Conservation (phyloP, 139 green algal genomes). For the Coccomyxa sp. region DNA sequence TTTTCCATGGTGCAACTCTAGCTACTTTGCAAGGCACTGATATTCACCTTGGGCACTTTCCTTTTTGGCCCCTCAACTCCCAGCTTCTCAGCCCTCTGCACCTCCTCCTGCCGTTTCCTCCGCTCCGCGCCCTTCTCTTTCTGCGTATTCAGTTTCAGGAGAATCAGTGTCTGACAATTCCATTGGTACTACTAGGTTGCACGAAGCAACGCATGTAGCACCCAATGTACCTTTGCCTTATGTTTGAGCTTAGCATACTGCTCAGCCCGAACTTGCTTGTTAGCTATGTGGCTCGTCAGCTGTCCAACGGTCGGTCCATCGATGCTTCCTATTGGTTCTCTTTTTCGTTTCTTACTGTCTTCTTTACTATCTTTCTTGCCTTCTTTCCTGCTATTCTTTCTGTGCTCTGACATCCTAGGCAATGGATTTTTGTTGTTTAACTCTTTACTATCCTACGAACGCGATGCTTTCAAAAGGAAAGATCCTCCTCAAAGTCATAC, state of each 20-base stretch:
- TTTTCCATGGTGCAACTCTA: too few species aligned
- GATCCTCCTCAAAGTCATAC: too few species aligned
- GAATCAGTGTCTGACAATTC: background rate
- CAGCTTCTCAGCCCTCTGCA: slow-evolving; percentile 49
- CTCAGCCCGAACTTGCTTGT: slow-evolving; percentile 75
- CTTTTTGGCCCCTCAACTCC: slow-evolving; percentile 64
- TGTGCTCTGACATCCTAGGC: background rate
- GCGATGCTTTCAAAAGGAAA: too few species aligned
- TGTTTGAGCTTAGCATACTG: slow-evolving; percentile 77
- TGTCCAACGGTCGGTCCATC: slow-evolving; percentile 34
- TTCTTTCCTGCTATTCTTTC: background rate
- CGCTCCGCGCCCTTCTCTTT: slow-evolving; percentile 67
- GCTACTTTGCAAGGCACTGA: background rate
- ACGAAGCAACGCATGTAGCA: background rate
- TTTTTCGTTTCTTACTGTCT: background rate
- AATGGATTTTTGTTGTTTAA: too few species aligned
- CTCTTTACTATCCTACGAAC: too few species aligned
- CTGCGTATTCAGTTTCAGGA: slow-evolving; percentile 22
- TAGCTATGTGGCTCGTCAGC: slow-evolving; percentile 73
- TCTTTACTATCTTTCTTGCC: background rate
- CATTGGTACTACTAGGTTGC: background rate
- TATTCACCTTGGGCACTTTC: slow-evolving; percentile 62
- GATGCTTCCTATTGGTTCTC: background rate
- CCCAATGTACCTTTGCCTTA: slow-evolving; percentile 51
- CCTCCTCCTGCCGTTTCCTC: slow-evolving; percentile 61